Evolutionary conservation across 768 basidiomycete genomes (phyloP).

Genomic region (Coprinopsis cinerea): DNA sequence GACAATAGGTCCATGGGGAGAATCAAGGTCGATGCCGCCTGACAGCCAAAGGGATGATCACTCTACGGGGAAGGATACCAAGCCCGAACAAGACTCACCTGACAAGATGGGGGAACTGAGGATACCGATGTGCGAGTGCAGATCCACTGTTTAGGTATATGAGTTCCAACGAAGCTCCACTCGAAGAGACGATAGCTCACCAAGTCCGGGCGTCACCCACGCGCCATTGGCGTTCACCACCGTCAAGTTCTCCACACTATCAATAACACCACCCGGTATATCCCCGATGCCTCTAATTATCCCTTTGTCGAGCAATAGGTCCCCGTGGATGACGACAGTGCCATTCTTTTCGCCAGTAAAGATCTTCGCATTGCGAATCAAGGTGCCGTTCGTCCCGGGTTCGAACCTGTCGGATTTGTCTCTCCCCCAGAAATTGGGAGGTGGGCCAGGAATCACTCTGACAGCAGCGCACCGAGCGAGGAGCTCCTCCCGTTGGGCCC

Average conservation of each 20-base stretch:
- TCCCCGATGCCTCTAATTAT: slow-evolving; percentile 55
- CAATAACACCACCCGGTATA: slow-evolving; percentile 33
- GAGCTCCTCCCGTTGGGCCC: slow-evolving; percentile 20
- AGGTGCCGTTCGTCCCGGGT: slow-evolving; percentile 55
- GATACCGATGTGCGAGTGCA: slow-evolving; percentile 80
- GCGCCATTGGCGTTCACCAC: slow-evolving; percentile 56
- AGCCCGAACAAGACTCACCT: slow-evolving; percentile 20
- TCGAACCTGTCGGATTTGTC: slow-evolving; percentile 61
- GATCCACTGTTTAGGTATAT: slow-evolving; percentile 43
- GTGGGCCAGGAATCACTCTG: slow-evolving; percentile 40
- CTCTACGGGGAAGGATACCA: neutral
- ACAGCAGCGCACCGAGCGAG: slow-evolving; percentile 46
- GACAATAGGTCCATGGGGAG: slow-evolving; percentile 56
- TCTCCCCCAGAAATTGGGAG: slow-evolving; percentile 32
- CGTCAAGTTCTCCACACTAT: slow-evolving; percentile 38
- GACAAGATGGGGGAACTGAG: slow-evolving; percentile 54
- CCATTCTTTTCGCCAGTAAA: slow-evolving; percentile 56
- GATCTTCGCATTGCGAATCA: slow-evolving; percentile 68
- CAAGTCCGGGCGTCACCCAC: slow-evolving; percentile 65
- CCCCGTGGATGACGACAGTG: slow-evolving; percentile 51
- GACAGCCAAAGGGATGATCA: neutral
- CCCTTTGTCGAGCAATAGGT: slow-evolving; percentile 64
- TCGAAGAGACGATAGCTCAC: slow-evolving; percentile 29
- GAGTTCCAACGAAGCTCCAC: neutral
- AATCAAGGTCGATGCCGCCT: slow-evolving; percentile 58